Evolutionary conservation across 768 basidiomycete species (phyloP).

Genomic region (Chalciporus pseudorubinellus): DNA sequence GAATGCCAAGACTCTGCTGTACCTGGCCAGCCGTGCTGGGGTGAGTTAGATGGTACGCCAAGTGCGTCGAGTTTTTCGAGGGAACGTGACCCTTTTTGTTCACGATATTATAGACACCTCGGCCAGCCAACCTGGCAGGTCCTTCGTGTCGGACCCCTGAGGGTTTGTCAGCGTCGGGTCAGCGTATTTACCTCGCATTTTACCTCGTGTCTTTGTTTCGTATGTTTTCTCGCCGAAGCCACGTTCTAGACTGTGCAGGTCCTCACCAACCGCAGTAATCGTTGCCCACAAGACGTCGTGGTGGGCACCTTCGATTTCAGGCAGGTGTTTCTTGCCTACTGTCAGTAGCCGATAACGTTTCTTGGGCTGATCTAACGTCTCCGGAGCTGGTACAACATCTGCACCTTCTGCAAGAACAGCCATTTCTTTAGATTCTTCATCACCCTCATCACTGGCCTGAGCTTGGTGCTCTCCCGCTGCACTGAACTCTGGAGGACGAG

Average conservation of each 20-base stretch:
- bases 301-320: conserved; percentile 40
- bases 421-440: conserved; percentile 36
- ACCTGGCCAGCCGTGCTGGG: conserved; percentile 50
- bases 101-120: conserved; percentile 60
- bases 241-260: conserved; percentile 45
- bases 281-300: conserved; percentile 51
- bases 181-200: background rate
- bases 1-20: conserved; percentile 54
- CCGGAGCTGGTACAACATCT: conserved; percentile 48
- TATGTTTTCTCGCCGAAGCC: conserved; percentile 51
- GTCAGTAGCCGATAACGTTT: conserved; percentile 51
- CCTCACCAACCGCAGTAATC: conserved; percentile 49
- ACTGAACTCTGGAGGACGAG: conserved; percentile 47
- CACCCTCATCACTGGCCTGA: conserved; percentile 17
- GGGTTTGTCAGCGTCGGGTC: background rate
- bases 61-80: conserved; percentile 48
- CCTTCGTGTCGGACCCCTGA: conserved; percentile 52
- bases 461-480: conserved; percentile 9
- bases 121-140: conserved; percentile 50
- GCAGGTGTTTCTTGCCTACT: conserved; percentile 58
- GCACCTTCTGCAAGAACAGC: conserved; percentile 42
- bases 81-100: conserved; percentile 44
- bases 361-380: conserved; percentile 31
- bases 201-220: conserved; percentile 62
- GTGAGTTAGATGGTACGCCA: conserved; percentile 61